These are phyloP conservation scores for Curvularia sp. DNA, from an alignment of 2,329 filamentous ascomycete genomes.

Conservation along the genomic window DNA sequence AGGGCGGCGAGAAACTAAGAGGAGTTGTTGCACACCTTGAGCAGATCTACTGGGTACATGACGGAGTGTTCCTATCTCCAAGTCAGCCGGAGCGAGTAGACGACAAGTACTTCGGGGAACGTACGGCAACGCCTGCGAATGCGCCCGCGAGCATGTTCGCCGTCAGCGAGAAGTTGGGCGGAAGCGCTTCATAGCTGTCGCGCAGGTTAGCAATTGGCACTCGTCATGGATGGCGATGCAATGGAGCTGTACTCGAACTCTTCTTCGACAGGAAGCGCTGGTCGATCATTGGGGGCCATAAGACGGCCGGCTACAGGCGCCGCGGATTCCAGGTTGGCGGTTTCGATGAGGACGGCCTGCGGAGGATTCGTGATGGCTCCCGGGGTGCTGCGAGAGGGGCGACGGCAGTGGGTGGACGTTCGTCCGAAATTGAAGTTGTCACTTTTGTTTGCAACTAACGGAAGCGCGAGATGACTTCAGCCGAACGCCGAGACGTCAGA, in stretches of 20 bases:
- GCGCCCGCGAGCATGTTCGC: constrained; percentile 97
- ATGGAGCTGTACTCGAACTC: constrained; percentile 51
- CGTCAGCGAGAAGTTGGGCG: constrained; percentile 89
- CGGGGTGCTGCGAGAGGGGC: constrained; percentile 17
- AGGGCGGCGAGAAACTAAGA: background rate
- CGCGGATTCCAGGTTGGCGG: constrained; percentile 48
- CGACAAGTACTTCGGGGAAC: constrained; percentile 43
- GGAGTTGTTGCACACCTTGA: constrained; percentile 73
- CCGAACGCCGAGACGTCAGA: constrained; percentile 39
- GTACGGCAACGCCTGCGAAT: constrained; percentile 93
- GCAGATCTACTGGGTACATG: constrained; percentile 98
- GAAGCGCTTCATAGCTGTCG: constrained; percentile 84
- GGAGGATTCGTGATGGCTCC: constrained; percentile 13
- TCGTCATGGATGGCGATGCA: constrained; percentile 5
- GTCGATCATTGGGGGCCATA: constrained; percentile 52
- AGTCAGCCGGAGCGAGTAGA: constrained; percentile 30
- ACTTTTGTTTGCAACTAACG: constrained; percentile 41
- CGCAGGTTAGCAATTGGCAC: constrained; percentile 32
- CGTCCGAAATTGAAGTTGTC: constrained; percentile 27
- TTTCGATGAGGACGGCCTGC: constrained; percentile 15
- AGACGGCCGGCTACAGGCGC: constrained; percentile 46
- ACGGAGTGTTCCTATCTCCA: constrained; percentile 85
- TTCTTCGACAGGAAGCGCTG: constrained; percentile 46
- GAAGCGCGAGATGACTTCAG: constrained; percentile 32
- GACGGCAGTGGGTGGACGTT: constrained; percentile 23